Conservation (phyloP, 1,284 basidiomycete species). For the Ganoderma sp. region DNA sequence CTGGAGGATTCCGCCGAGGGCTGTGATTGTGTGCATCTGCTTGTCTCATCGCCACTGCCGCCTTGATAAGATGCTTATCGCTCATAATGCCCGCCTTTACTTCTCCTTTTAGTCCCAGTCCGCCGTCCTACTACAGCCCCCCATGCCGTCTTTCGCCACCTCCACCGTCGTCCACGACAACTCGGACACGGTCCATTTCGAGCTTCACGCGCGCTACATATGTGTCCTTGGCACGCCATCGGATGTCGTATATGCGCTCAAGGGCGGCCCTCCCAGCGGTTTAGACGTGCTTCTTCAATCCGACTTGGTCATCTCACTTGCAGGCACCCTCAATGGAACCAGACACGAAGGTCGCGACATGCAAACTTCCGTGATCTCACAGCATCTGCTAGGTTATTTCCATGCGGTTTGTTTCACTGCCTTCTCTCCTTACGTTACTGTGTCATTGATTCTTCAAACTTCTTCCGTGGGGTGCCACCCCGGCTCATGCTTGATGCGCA, state of each 20-base stretch:
- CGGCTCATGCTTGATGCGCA: not conserved
- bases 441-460: not conserved
- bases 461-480: conserved; percentile 13
- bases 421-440: conserved; percentile 7
- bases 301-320: conserved; percentile 57
- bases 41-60: conserved; percentile 35
- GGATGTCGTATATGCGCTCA: conserved; percentile 39
- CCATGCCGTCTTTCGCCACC: conserved; percentile 48
- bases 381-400: conserved; percentile 57
- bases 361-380: conserved; percentile 54
- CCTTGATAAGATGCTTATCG: conserved; percentile 31
- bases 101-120: conserved; percentile 2
- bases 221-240: conserved; percentile 48
- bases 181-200: conserved; percentile 41
- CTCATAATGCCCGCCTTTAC: conserved; percentile 13
- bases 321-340: conserved; percentile 55
- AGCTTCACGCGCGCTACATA: conserved; percentile 45
- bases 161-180: conserved; percentile 42
- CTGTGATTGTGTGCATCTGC: conserved; percentile 29
- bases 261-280: conserved; percentile 50
- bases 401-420: conserved; percentile 47
- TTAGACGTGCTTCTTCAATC: conserved; percentile 59
- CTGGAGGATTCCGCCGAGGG: conserved; percentile 10
- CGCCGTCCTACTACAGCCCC: not conserved
- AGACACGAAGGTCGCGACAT: conserved; percentile 49